Percentiles rank a stretch among this genome's conserved stretches.
These are phyloP conservation scores for Penicillium herquei DNA, from an alignment of 495 filamentous ascomycete genomes.

Conservation along the genomic window DNA sequence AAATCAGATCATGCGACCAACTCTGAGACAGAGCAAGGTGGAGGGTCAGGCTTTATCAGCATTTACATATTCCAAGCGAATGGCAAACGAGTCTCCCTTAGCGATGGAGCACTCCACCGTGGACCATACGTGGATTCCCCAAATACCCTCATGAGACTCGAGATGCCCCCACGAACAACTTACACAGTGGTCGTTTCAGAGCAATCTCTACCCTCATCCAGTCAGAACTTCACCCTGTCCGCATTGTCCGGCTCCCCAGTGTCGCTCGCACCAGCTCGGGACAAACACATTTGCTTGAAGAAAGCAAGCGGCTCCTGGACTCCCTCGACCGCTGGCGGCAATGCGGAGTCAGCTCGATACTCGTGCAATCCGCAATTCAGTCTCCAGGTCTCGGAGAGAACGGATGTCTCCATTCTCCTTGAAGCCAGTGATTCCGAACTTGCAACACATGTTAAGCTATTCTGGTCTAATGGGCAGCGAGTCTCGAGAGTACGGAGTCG, in stretches of 20 bases:
- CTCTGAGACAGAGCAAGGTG: constrained; percentile 32
- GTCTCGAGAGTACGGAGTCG: constrained; percentile 64
- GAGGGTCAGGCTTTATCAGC: constrained; percentile 72
- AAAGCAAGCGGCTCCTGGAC: constrained; percentile 68
- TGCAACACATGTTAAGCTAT: constrained; percentile 79
- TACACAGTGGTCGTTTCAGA: constrained; percentile 82
- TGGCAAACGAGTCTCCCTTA: constrained; percentile 72
- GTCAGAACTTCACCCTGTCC: constrained; percentile 80
- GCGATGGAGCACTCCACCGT: constrained; percentile 62
- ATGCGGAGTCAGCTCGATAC: constrained; percentile 71
- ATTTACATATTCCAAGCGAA: constrained; percentile 73
- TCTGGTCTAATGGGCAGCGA: constrained; percentile 71
- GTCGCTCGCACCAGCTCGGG: constrained; percentile 55
- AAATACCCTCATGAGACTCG: constrained; percentile 79
- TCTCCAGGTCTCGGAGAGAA: constrained; percentile 54
- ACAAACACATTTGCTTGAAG: constrained; percentile 54
- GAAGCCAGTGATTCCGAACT: constrained; percentile 67
- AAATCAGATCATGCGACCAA: constrained; percentile 28
- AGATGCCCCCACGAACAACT: constrained; percentile 52
- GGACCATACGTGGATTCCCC: constrained; percentile 91
- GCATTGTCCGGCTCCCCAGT: constrained; percentile 66
- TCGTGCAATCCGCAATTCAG: constrained; percentile 82
- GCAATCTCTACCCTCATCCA: constrained; percentile 65
- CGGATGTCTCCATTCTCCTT: constrained; percentile 68
- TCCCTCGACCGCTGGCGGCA: constrained; percentile 76